Percentiles rank a stretch among this genome's conserved stretches.
phyloP scores from a whole-genome alignment of 495 filamentous ascomycete genomes.

The Penicillium atrosanguineum region DNA sequence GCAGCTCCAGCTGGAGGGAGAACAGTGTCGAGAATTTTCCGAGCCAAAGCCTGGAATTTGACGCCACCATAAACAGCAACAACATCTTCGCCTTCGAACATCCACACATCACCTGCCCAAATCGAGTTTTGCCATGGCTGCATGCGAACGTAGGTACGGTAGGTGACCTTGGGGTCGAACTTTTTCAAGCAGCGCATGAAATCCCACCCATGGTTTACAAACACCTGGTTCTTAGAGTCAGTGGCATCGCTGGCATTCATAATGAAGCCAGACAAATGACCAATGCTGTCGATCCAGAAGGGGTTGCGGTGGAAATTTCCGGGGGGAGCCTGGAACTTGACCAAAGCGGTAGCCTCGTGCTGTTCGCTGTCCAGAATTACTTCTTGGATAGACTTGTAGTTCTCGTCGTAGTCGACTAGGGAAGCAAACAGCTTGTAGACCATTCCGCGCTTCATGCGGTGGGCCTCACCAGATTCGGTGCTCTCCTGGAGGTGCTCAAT shows the following conservation, averaged over 20 bases:
- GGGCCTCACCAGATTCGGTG: conserved; percentile 50
- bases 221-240: conserved; percentile 68
- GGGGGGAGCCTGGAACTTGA: conserved; percentile 63
- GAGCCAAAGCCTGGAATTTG: conserved; percentile 63
- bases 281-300: conserved; percentile 69
- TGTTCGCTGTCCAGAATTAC: conserved; percentile 70
- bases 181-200: conserved; percentile 67
- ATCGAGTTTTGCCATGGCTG: conserved; percentile 46
- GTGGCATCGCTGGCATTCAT: conserved; percentile 74
- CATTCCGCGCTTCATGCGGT: conserved; percentile 64
- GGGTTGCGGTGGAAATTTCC: conserved; percentile 66
- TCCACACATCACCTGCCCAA: conserved; percentile 51
- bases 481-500: conserved; percentile 48
- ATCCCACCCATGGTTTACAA: conserved; percentile 75
- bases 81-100: conserved; percentile 56
- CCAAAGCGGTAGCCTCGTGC: conserved; percentile 67
- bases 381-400: conserved; percentile 71
- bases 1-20: conserved; percentile 57
- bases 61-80: conserved; percentile 66
- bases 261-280: conserved; percentile 70
- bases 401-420: conserved; percentile 65
- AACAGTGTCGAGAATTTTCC: conserved; percentile 63
- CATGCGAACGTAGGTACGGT: conserved; percentile 70
- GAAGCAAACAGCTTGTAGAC: conserved; percentile 74
- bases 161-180: conserved; percentile 61